A percentile compares a stretch with the other conserved stretches of the same genome.
Evolutionary conservation across 176 grass and related monocot genomes (phyloP).

Genomic region (Musa troglodytarum): DNA sequence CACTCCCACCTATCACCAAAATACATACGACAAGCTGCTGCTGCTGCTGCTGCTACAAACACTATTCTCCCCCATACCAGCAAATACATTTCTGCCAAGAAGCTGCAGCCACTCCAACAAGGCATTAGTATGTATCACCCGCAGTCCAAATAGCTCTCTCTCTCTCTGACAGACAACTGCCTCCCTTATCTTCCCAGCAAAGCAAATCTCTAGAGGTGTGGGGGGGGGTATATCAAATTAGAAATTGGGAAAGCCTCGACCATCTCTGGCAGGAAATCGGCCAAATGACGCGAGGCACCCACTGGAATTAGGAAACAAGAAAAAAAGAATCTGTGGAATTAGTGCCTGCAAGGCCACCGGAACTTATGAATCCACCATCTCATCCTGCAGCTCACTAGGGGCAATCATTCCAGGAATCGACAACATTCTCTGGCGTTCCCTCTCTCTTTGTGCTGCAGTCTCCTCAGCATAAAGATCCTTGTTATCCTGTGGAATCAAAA

Average conservation of each 20-base stretch:
- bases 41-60: too few relatives aligned
- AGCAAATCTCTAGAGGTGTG: background rate
- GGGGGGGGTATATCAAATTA: too few relatives aligned
- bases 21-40: too few relatives aligned
- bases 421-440: constrained; percentile 91
- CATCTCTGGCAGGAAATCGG: background rate
- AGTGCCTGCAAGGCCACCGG: background rate
- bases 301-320: background rate
- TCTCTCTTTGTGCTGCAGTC: constrained; percentile 83
- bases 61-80: constrained; percentile 3
- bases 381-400: constrained; percentile 90
- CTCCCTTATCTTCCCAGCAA: constrained; percentile 29
- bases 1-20: too few relatives aligned
- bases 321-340: background rate
- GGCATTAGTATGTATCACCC: constrained; percentile 31
- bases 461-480: constrained; percentile 99
- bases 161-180: background rate
- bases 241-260: background rate
- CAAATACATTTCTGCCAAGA: constrained; percentile 40
- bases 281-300: constrained; percentile 2
- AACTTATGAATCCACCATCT: constrained; percentile 90
- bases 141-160: constrained; percentile 37
- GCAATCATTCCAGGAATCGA: constrained; percentile 92
- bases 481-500: constrained; percentile 52
- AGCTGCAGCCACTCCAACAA: constrained; percentile 44